These are phyloP conservation scores for Rhytidiadelphus loreus DNA, from an alignment of 225 moss, liverwort and hornwort genomes.

Conservation along the genomic window DNA sequence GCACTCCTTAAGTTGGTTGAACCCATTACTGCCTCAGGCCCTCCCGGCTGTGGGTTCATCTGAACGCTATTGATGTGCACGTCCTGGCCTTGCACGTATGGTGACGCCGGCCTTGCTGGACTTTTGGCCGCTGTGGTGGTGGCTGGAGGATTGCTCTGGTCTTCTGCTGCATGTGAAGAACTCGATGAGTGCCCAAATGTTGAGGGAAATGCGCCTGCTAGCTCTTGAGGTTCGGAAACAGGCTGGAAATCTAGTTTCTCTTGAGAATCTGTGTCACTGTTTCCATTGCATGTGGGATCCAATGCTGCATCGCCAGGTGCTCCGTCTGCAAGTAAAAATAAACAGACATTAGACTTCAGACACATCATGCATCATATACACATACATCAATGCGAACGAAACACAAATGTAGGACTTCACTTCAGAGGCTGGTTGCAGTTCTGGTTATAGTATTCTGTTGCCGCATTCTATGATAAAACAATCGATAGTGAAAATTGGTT, in stretches of 20 bases:
- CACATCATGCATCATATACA: not conserved
- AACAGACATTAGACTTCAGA: not conserved
- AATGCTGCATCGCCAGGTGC: not conserved
- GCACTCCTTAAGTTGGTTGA: not conserved
- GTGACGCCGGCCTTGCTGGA: not conserved
- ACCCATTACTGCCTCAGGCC: not conserved
- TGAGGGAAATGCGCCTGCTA: not conserved
- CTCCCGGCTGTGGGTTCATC: not conserved
- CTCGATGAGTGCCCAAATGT: not conserved
- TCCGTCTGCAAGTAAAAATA: not conserved
- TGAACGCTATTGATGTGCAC: not conserved
- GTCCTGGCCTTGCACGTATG: constrained; percentile 2
- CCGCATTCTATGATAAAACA: not conserved
- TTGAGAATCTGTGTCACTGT: not conserved
- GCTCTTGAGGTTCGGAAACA: not conserved
- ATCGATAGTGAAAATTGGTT: not conserved
- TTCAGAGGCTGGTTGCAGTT: not conserved
- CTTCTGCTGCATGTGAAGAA: not conserved
- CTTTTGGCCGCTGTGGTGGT: not conserved
- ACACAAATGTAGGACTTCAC: not conserved
- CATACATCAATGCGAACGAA: not conserved
- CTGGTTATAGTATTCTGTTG: not conserved
- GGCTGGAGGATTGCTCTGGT: not conserved
- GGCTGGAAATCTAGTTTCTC: constrained; percentile 1
- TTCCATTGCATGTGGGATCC: not conserved